Base-by-base conservation (phyloP, 768 basidiomycete genomes). In the Galerina marginata region DNA sequence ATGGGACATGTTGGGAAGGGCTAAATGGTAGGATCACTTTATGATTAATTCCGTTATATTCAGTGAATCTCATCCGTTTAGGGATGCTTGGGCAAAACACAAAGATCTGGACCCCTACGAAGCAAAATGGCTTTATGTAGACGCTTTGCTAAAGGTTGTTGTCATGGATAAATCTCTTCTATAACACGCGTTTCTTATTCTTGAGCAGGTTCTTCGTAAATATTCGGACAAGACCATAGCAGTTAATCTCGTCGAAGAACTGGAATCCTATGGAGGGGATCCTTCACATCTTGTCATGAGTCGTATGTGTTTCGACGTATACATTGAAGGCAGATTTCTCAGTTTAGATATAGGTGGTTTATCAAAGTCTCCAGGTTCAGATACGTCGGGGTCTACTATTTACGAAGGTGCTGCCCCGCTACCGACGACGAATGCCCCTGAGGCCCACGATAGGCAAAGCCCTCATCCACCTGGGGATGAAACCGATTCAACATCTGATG, bases 11-110 rank as follows among this genome's bases (percentile, higher is more conserved):
- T 78, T 97, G 6, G 93, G 92, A 43, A 81, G 95, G 65, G 95
- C 95, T 20, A 98, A 98, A 79, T 97, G 95, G 95, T 61, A 39
- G 29, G 29, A 33, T 33, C 29, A 33, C 29, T 33, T n/a, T 26
- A 37, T 14, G 15, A 14, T 26, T 25, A 23, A 9, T 6, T 23
- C 39, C n/a, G 20, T 40, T 11, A 40, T 25, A 26, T 5, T 42
- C 51, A 6, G n/a, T 40, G 20, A 20, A 36, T 26, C 25, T 40
- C 46, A 25, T 25, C 12, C 9, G 37, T 15, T 12, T 20, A 95
- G 94, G 93, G 95, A 96, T 77, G 92, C 92, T 45, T 98, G 96
- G 96, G 89, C 91, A 48, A 96, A 95, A 72, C 93, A 96, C 71
- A 90, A 88, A 65, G 93, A 95, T 63, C 71, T 95, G 42, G 86